Conservation (phyloP, 495 filamentous ascomycete species). For the Xylaria flabelliformis region DNA sequence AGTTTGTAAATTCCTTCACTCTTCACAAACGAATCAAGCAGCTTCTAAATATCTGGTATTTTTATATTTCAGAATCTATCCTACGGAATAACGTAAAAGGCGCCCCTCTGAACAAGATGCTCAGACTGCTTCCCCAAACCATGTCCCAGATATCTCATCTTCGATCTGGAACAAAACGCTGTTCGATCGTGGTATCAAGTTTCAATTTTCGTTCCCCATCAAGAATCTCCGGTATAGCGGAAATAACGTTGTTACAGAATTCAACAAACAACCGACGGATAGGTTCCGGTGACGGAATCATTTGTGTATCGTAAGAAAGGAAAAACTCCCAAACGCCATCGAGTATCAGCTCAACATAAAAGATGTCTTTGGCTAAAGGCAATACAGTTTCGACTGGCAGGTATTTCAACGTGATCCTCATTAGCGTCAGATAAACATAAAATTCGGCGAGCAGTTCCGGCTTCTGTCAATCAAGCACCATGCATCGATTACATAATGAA, state of each 20-base stretch:
- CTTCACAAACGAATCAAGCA: not conserved
- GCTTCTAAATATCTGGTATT: not conserved
- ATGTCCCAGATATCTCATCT: not conserved
- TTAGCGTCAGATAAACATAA: conserved; percentile 2
- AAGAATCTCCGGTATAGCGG: not conserved
- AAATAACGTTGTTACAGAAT: conserved; percentile 7
- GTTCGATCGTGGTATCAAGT: not conserved
- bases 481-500: conserved; percentile 25
- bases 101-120: not conserved
- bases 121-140: not conserved
- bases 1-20: not conserved
- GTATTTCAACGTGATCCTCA: not conserved
- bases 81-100: not conserved
- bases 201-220: not conserved
- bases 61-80: not conserved
- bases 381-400: not conserved
- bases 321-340: conserved; percentile 20
- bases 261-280: not conserved
- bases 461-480: not conserved
- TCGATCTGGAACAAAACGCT: not conserved
- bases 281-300: conserved; percentile 11
- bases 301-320: not conserved
- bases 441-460: not conserved
- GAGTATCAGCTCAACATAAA: not conserved
- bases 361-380: not conserved